A percentile compares a stretch with the other conserved stretches of the same genome.
Evolutionary conservation across 2,329 filamentous ascomycete genomes (phyloP).

Genomic region (Mycosphaerella sp.): DNA sequence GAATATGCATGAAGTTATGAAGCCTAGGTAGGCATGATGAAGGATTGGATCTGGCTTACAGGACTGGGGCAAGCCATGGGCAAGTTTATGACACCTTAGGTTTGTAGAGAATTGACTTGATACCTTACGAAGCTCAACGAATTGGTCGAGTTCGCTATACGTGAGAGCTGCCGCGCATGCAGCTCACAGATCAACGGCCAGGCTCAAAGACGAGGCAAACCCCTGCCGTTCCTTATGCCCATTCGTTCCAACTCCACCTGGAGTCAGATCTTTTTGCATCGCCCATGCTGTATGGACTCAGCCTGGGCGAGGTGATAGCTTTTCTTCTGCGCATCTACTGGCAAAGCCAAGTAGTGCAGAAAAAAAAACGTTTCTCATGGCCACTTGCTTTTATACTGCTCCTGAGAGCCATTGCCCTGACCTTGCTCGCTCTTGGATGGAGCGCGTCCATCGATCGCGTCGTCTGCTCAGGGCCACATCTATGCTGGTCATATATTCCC

Average conservation of each 20-base stretch:
- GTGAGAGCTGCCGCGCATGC: slow-evolving; percentile 3
- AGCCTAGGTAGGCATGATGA: too few relatives aligned
- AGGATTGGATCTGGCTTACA: too few relatives aligned
- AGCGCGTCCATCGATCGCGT: neutral
- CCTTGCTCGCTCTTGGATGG: neutral
- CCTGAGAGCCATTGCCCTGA: neutral
- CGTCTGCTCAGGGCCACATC: neutral
- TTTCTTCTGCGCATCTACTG: neutral
- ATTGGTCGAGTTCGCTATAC: neutral
- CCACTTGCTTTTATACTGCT: neutral
- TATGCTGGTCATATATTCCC: neutral
- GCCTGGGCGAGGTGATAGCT: neutral
- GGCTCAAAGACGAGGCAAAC: neutral
- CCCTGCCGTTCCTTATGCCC: neutral
- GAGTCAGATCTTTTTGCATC: neutral
- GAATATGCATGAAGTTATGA: neutral
- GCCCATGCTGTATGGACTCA: neutral
- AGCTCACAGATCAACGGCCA: slow-evolving; percentile 7
- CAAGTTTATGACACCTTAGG: neutral
- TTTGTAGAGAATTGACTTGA: slow-evolving; percentile 1
- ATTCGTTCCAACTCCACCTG: neutral
- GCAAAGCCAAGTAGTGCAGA: neutral
- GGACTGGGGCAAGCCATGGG: neutral
- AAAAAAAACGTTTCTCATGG: neutral
- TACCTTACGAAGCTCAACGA: neutral